Evolutionary conservation across 2,329 filamentous ascomycete species (phyloP).

Genomic region (Phyllosticta citriasiana): DNA sequence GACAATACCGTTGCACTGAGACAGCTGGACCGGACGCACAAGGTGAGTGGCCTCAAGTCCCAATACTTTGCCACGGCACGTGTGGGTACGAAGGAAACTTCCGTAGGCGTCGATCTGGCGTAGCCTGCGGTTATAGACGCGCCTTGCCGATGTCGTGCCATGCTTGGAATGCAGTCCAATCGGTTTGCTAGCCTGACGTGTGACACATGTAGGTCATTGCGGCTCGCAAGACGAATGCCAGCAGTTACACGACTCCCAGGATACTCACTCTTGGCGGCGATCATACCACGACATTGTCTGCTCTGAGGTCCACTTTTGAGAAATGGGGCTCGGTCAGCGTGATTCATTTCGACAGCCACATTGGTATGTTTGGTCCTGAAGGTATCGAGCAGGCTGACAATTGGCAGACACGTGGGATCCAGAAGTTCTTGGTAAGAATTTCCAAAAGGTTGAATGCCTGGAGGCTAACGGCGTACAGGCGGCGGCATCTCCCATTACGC

Average conservation of each 20-base stretch:
- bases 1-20: conserved; percentile 46
- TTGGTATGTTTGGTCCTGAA: conserved; percentile 21
- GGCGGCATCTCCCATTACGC: conserved; percentile 52
- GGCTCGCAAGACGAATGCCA: conserved; percentile 36
- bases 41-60: conserved; percentile 22
- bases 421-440: conserved; percentile 37
- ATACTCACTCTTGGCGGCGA: conserved; percentile 47
- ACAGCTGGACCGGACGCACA: conserved; percentile 44
- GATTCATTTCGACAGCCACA: conserved; percentile 48
- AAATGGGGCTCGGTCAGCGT: conserved; percentile 47
- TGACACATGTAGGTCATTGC: conserved; percentile 31
- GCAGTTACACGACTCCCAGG: conserved; percentile 35
- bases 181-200: conserved; percentile 1
- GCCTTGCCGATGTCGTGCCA: background rate
- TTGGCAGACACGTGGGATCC: conserved; percentile 46
- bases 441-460: background rate
- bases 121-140: background rate
- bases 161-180: background rate
- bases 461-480: conserved; percentile 23
- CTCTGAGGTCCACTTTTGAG: conserved; percentile 38
- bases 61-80: background rate
- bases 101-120: background rate
- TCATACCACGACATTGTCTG: conserved; percentile 46
- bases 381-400: background rate
- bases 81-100: background rate